A percentile compares a stretch with the other conserved stretches of the same genome.
Conservation (phyloP, 2,329 filamentous ascomycete genomes). For the Phaeosphaeriaceae sp. region DNA sequence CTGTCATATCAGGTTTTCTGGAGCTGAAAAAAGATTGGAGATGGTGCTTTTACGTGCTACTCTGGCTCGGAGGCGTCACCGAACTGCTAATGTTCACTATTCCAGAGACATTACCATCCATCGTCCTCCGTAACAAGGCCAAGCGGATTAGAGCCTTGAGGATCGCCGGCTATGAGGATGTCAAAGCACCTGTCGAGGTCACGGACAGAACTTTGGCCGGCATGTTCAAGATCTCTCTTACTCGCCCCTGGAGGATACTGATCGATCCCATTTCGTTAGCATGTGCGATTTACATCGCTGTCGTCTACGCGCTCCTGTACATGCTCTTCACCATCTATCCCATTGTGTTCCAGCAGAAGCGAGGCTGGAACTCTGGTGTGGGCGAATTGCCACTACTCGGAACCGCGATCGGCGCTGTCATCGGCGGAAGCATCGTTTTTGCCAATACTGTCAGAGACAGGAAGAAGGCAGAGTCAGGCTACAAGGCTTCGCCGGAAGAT, state of each 20-base stretch:
- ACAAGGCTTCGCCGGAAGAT: not conserved
- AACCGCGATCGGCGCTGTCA: not conserved
- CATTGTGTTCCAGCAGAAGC: not conserved
- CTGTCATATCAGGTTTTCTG: not conserved
- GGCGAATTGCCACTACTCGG: not conserved
- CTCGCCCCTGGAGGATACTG: not conserved
- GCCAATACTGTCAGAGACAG: not conserved
- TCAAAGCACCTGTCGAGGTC: not conserved
- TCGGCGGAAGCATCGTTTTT: not conserved
- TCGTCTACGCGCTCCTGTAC: not conserved
- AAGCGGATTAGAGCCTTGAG: not conserved
- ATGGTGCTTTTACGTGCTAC: not conserved
- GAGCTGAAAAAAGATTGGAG: not conserved
- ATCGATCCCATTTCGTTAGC: not conserved
- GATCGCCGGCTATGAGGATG: not conserved
- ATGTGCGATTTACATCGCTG: not conserved
- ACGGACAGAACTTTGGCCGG: not conserved
- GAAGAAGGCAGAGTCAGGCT: not conserved
- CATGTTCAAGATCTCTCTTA: not conserved
- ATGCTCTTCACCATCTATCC: not conserved
- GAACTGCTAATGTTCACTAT: not conserved
- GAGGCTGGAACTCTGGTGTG: not conserved
- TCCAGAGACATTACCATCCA: not conserved
- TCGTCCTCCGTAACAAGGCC: not conserved
- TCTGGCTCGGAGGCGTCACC: not conserved